Base-by-base conservation (phyloP, 768 basidiomycete species). In the Suillus brevipes region DNA sequence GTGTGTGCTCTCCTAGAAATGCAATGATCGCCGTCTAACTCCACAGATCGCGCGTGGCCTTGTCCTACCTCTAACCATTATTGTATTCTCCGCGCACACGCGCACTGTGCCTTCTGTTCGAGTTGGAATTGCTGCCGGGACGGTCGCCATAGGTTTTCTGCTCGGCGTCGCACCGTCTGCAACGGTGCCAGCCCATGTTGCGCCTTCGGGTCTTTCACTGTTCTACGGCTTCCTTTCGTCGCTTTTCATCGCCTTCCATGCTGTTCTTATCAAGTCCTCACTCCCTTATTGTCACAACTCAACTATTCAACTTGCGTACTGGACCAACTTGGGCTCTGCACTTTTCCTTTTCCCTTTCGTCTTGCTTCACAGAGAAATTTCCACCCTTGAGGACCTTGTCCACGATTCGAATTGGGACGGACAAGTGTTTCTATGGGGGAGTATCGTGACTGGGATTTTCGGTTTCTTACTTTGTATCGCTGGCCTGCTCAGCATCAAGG, bases 391-490 rank as follows among this genome's bases (percentile, higher is more conserved):
- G 50, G 72, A 71, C 20, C 79, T 86, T 66, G 69, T 80, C n/a
- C 60, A 71, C 10, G 78, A 70, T 50, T 72, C 74, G 2, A 72
- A 73, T 18, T 88, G 85, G 86, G 80, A 87, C 64, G 78, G 81
- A 61, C 77, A 71, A 6, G 78, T 85, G 5, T 90, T 90, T 69
- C 65, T 85, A 9, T 88, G 84, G 85, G 91, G 90, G 2, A 87
- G 82, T 64, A 66, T 86, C 55, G 80, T 90, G 56, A 92, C 91
- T 25, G 91, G 91, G 20, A 66, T 88, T n/a, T 90, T 92, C 66
- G 92, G 92, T 2, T 94, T 93, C 79, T 74, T 93, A 65, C 86
- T 94, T 45, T 91, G 90, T 68, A 77, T 94, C 47, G 91, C 92
- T 1, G 90, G 90, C 25, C 77, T 93, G 69, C 78, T 94, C 66